Evolutionary conservation across 2,329 filamentous ascomycete genomes (phyloP), one percentile per base, ranked within the genome.

Genomic region (Rutstroemia sp.): DNA sequence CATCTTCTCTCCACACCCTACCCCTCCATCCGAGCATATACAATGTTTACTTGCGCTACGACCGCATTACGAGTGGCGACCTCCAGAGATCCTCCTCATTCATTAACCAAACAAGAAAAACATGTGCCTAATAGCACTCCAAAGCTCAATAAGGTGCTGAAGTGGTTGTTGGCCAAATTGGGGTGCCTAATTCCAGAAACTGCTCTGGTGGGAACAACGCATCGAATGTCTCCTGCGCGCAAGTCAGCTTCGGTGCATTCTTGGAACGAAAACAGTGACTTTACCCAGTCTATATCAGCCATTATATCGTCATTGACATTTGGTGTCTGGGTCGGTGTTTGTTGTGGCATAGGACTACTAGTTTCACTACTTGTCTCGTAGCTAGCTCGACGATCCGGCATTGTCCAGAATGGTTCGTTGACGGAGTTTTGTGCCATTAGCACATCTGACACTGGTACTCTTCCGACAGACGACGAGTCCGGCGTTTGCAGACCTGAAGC

Each of bases 241-340:
- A 30, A 21, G 12, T 38, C 10, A 44, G 27, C 12, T 14, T 49
- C 21, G n/a, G 19, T 1, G 41, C 10, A 50, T 9, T n/a, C 10
- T 18, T 18, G 52, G 18, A 34, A 44, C 19, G 51, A 58, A 41
- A 21, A 75, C 18, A 18, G 19, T 21, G 27, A 81, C 72, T 71
- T 86, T 83, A 49, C 52, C 84, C 83, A 87, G 62, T 88, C 83
- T 61, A 87, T 81, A 56, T 81, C 80, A 42, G 82, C 71, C 70
- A 77, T 74, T 39, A 73, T 63, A 60, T 71, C 70, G 59, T 64
- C 70, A 21, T 38, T 23, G 3, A 41, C 16, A 25, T 18, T 47
- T 37, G 21, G 5, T 41, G 42, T 23, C 25, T 25, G 42, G 30
- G 49, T 23, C 9, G 37, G 25, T 19, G 19, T n/a, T 44, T 41